Conservation (phyloP, 1,139 yeast species). For the Lodderomyces parapsilosis region DNA sequence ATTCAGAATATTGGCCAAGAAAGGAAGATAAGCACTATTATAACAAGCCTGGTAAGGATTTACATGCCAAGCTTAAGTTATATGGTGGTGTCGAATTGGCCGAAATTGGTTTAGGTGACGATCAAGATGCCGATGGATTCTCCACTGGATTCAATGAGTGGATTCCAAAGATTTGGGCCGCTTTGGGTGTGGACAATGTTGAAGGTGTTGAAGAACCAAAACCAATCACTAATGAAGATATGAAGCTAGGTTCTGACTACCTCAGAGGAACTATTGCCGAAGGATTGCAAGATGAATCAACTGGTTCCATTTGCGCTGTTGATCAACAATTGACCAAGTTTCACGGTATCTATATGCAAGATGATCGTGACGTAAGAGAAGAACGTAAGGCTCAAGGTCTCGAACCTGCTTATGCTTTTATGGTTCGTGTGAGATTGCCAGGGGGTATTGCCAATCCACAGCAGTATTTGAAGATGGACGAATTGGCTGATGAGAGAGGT, state of each 20-base stretch:
- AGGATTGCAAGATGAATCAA: slow-evolving; percentile 75
- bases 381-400: slow-evolving; percentile 87
- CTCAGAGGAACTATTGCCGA: slow-evolving; percentile 93
- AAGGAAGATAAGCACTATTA: slow-evolving; percentile 92
- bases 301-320: slow-evolving; percentile 90
- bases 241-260: slow-evolving; percentile 82
- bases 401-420: slow-evolving; percentile 93
- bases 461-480: slow-evolving; percentile 87
- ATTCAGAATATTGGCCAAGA: slow-evolving; percentile 95
- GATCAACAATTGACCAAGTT: slow-evolving; percentile 95
- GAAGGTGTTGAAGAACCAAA: slow-evolving; percentile 93
- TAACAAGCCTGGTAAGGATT: slow-evolving; percentile 86
- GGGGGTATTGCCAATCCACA: slow-evolving; percentile 88
- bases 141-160: slow-evolving; percentile 85
- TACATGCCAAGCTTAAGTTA: slow-evolving; percentile 59
- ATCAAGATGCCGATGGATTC: slow-evolving; percentile 95
- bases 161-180: slow-evolving; percentile 85
- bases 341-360: slow-evolving; percentile 99
- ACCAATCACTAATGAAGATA: slow-evolving; percentile 94
- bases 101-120: slow-evolving; percentile 89
- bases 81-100: slow-evolving; percentile 74
- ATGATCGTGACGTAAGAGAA: slow-evolving; percentile 94
- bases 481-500: slow-evolving; percentile 79
- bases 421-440: slow-evolving; percentile 95
- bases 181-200: slow-evolving; percentile 81